Conservation (phyloP, 192 early-diverging fungal species). For the Spizellomyces sp. region DNA sequence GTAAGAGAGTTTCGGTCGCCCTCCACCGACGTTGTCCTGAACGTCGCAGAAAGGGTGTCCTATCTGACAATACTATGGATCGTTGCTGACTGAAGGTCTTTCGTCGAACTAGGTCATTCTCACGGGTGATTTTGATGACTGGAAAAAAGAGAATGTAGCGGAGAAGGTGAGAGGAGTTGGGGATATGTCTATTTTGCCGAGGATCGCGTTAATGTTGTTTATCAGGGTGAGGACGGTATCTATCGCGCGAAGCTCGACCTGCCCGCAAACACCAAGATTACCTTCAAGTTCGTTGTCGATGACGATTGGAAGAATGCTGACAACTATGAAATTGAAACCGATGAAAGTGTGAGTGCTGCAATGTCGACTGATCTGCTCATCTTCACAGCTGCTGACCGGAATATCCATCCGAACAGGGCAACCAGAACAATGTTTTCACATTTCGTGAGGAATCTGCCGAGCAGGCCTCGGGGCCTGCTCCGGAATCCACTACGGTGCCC, state of each 20-base stretch:
- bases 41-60: neutral
- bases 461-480: neutral
- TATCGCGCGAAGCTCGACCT: conserved; percentile 24
- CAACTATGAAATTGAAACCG: conserved; percentile 25
- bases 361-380: neutral
- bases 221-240: conserved; percentile 33
- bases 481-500: neutral
- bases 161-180: conserved; percentile 17
- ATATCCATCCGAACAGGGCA: conserved; percentile 3
- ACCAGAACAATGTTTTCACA: conserved; percentile 22
- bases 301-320: conserved; percentile 23
- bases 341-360: conserved; percentile 13
- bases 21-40: neutral
- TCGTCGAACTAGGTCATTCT: conserved; percentile 43
- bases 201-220: neutral
- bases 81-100: neutral
- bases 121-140: conserved; percentile 50
- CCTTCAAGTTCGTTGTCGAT: conserved; percentile 34
- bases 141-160: conserved; percentile 22
- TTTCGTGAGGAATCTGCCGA: neutral
- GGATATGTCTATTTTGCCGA: neutral
- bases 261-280: conserved; percentile 23
- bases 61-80: neutral
- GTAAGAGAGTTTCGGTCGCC: too few relatives aligned
- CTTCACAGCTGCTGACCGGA: neutral